Conservation (phyloP, 352 stramenopile species). For the Pythium guiyangense region DNA sequence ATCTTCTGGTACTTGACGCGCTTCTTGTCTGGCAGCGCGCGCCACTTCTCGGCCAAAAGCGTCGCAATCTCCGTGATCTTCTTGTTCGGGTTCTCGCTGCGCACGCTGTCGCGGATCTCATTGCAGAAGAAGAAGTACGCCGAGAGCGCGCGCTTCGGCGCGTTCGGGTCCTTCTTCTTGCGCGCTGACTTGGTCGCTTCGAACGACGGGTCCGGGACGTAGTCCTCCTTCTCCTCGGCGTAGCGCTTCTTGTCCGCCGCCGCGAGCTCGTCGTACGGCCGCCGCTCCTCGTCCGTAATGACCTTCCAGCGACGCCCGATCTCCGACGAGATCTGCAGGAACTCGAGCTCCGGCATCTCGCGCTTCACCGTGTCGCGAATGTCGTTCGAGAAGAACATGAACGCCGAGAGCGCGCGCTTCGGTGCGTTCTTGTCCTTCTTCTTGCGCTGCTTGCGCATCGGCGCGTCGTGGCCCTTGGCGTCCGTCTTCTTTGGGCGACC, state of each 20-base stretch:
- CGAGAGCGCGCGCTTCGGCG: constrained; percentile 92
- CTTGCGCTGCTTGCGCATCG: constrained; percentile 73
- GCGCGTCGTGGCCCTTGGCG: constrained; percentile 32
- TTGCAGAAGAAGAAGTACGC: constrained; percentile 96
- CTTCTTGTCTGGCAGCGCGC: constrained; percentile 89
- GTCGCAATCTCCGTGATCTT: constrained; percentile 92
- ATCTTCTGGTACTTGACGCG: constrained; percentile 88
- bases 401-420: constrained; percentile 86
- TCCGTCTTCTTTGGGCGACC: constrained; percentile 66
- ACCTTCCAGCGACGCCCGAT: constrained; percentile 83
- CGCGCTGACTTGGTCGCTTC: constrained; percentile 53
- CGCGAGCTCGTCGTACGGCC: constrained; percentile 81
- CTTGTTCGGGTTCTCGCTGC: constrained; percentile 92
- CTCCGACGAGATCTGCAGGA: constrained; percentile 84
- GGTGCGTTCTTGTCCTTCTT: constrained; percentile 92
- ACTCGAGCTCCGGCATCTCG: constrained; percentile 82
- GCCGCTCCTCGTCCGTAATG: constrained; percentile 57
- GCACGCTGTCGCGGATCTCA: constrained; percentile 87
- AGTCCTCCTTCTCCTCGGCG: constrained; percentile 86
- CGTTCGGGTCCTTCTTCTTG: constrained; percentile 92
- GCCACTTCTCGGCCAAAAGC: constrained; percentile 80
- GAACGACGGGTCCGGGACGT: constrained; percentile 82
- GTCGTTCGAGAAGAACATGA: constrained; percentile 91
- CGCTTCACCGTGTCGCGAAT: constrained; percentile 87
- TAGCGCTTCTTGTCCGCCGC: constrained; percentile 86